Evolutionary conservation across 2,329 filamentous ascomycete genomes (phyloP).

Genomic region (Phaeosphaeriaceae sp.): DNA sequence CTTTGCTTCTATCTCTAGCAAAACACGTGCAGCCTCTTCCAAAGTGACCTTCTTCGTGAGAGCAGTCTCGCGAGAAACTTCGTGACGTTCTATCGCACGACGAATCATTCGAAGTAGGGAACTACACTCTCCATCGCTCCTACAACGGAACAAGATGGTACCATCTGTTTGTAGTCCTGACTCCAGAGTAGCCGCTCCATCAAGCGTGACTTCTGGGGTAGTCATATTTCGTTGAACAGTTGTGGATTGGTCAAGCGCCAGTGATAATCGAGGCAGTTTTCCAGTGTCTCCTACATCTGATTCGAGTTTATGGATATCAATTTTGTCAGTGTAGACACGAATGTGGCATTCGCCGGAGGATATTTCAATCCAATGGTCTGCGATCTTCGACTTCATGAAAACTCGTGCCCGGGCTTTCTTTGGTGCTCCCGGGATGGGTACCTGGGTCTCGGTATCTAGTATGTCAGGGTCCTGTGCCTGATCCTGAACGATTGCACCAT

Average conservation of each 20-base stretch:
- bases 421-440: constrained; percentile 10
- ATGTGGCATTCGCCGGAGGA: constrained; percentile 22
- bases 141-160: constrained; percentile 13
- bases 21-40: too few relatives aligned
- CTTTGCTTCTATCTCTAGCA: too few relatives aligned
- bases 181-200: background rate
- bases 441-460: constrained; percentile 11
- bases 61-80: background rate
- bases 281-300: too few relatives aligned
- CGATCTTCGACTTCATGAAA: constrained; percentile 18
- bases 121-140: constrained; percentile 1
- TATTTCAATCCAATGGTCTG: constrained; percentile 15
- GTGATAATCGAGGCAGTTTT: constrained; percentile 17
- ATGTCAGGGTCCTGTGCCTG: constrained; percentile 3
- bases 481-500: constrained; percentile 9
- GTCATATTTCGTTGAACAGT: constrained; percentile 3
- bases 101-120: constrained; percentile 10
- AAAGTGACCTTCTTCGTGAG: background rate
- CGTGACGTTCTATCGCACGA: background rate
- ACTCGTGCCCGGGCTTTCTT: constrained; percentile 26
- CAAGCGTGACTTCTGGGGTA: constrained; percentile 8
- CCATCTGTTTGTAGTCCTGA: background rate
- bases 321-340: constrained; percentile 17
- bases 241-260: constrained; percentile 9
- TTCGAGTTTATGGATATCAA: constrained; percentile 23